A percentile compares a stretch with the other conserved stretches of the same genome.
Evolutionary conservation across 768 basidiomycete genomes (phyloP).

Genomic region (Mycena floridula): DNA sequence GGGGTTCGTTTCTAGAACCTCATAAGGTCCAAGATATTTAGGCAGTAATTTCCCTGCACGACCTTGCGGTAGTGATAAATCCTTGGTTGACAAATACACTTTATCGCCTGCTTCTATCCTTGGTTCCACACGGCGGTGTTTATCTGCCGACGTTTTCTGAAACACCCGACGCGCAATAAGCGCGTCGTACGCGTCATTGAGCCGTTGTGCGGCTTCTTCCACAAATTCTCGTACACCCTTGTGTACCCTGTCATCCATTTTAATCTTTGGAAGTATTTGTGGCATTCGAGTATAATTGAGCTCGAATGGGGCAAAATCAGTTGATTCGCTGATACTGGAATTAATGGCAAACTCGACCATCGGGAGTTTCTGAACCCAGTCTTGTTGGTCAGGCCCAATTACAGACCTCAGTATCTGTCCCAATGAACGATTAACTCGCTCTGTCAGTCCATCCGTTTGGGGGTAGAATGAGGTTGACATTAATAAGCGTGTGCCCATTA

Average conservation of each 20-base stretch:
- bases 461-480: slow-evolving; percentile 24
- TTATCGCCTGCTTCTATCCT: not conserved
- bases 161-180: not conserved
- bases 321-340: slow-evolving; percentile 9
- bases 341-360: no score
- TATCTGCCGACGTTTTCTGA: not conserved
- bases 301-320: slow-evolving; percentile 12
- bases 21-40: no score
- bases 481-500: slow-evolving; percentile 12
- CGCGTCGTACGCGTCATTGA: not conserved
- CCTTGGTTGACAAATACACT: not conserved
- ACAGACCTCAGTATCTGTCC: slow-evolving; percentile 9
- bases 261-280: no score
- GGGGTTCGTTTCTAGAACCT: no score
- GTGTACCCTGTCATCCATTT: no score
- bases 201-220: not conserved
- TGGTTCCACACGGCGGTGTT: not conserved
- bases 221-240: not conserved
- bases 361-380: no score
- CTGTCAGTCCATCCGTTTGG: slow-evolving; percentile 21
- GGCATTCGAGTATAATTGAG: not conserved
- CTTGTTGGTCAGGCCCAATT: no score
- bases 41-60: no score
- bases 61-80: no score
- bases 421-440: slow-evolving; percentile 10